Percentiles rank a stretch among this genome's conserved stretches.
These are phyloP conservation scores for Phytopythium oedochilum DNA, from an alignment of 352 stramenopile genomes.

Conservation along the genomic window DNA sequence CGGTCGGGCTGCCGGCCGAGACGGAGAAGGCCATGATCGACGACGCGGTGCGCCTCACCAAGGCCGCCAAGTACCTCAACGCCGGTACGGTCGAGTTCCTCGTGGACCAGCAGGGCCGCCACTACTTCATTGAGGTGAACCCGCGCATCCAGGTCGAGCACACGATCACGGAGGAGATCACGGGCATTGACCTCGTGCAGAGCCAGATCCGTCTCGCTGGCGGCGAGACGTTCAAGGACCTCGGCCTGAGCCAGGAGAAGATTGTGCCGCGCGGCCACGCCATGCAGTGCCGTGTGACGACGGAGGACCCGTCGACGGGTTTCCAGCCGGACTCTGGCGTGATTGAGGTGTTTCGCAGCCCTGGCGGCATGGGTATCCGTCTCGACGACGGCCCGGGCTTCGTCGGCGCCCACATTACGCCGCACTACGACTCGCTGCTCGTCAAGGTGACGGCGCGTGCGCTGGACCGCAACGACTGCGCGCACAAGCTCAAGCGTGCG, in stretches of 20 bases:
- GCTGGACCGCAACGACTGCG: conserved; percentile 87
- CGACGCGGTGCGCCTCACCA: conserved; percentile 89
- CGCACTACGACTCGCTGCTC: conserved; percentile 96
- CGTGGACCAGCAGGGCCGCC: conserved; percentile 87
- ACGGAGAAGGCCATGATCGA: conserved; percentile 91
- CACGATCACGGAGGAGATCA: conserved; percentile 92
- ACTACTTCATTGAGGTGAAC: conserved; percentile 99
- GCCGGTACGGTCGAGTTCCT: conserved; percentile 99
- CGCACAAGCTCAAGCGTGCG: conserved; percentile 92
- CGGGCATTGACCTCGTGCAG: conserved; percentile 95
- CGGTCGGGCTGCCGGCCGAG: conserved; percentile 72
- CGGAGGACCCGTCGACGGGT: conserved; percentile 91
- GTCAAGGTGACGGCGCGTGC: conserved; percentile 96
- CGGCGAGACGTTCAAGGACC: conserved; percentile 89
- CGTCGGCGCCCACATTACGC: conserved; percentile 95
- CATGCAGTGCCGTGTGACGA: conserved; percentile 97
- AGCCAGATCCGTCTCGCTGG: conserved; percentile 94
- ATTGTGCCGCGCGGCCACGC: conserved; percentile 91
- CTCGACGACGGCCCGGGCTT: conserved; percentile 96
- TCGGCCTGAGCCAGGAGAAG: conserved; percentile 94
- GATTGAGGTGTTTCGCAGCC: conserved; percentile 95
- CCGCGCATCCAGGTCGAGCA: conserved; percentile 96
- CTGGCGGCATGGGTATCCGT: conserved; percentile 95
- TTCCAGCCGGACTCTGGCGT: conserved; percentile 96
- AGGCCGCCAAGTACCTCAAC: conserved; percentile 92